Conservation (phyloP, 2,329 filamentous ascomycete genomes). For the Hypocreales sp. region DNA sequence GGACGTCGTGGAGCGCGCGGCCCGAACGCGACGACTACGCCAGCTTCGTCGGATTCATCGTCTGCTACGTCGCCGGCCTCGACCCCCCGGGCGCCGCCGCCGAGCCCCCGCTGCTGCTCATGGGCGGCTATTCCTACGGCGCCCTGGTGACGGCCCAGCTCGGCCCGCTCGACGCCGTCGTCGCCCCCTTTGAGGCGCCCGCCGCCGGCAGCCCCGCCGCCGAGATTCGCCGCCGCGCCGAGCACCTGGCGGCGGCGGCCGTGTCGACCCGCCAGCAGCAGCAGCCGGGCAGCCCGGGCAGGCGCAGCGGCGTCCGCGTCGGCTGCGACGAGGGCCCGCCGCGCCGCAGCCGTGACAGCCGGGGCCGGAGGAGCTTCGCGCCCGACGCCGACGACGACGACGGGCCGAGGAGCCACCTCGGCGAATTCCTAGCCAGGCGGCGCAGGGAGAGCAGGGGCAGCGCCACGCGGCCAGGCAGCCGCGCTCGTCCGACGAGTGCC, state of each 20-base stretch:
- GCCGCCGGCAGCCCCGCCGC: constrained; percentile 40
- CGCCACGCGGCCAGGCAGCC: background rate
- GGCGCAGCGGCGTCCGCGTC: constrained; percentile 24
- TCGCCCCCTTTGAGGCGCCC: constrained; percentile 41
- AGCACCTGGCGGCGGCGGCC: constrained; percentile 37
- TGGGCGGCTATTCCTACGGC: constrained; percentile 84
- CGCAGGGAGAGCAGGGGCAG: constrained; percentile 7
- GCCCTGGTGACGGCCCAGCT: constrained; percentile 65
- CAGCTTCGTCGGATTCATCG: constrained; percentile 66
- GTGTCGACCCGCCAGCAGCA: background rate
- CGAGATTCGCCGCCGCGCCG: constrained; percentile 56
- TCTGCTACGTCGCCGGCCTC: constrained; percentile 54
- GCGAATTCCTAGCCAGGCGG: constrained; percentile 27
- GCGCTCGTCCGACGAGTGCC: background rate
- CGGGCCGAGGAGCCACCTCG: constrained; percentile 29
- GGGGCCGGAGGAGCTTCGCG: constrained; percentile 18
- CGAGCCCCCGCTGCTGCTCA: constrained; percentile 28
- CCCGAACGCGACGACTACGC: constrained; percentile 72
- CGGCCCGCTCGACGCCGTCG: constrained; percentile 44
- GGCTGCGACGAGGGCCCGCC: constrained; percentile 31
- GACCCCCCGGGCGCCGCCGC: constrained; percentile 15
- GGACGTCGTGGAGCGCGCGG: constrained; percentile 75
- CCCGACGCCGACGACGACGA: constrained; percentile 28
- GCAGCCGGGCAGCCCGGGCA: constrained; percentile 9
- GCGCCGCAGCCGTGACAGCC: constrained; percentile 22